Evolutionary conservation across 2,329 filamentous ascomycete species (phyloP).

Genomic region (Trichoderma asperellum): DNA sequence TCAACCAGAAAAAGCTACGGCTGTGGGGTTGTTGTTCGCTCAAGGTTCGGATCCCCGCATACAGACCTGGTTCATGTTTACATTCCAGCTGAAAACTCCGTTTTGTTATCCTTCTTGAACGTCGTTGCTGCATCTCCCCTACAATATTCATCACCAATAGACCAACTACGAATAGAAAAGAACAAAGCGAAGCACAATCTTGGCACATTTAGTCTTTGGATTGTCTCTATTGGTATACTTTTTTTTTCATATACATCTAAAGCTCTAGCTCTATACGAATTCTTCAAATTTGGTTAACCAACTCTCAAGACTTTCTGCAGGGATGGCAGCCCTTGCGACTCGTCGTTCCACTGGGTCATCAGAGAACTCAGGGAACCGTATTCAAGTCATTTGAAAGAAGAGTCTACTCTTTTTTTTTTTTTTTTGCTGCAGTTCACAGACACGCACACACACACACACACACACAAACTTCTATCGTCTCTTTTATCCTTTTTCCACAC

Average conservation of each 20-base stretch:
- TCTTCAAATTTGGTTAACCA: neutral
- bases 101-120: neutral
- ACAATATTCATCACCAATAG: neutral
- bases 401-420: neutral
- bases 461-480: neutral
- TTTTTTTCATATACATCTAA: slow-evolving; percentile 17
- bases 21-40: neutral
- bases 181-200: neutral
- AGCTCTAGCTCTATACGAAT: slow-evolving; percentile 11
- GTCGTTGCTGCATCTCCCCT: neutral
- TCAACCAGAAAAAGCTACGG: neutral
- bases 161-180: neutral
- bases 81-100: neutral
- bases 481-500: neutral
- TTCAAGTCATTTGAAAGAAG: neutral
- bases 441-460: neutral
- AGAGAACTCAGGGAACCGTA: neutral
- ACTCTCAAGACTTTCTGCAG: neutral
- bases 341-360: neutral
- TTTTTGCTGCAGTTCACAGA: slow-evolving; percentile 7
- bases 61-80: neutral
- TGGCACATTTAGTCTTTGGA: neutral
- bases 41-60: neutral
- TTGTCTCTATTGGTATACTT: slow-evolving; percentile 20
- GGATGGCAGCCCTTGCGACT: neutral